phyloP scores from a whole-genome alignment of 176 grass and related monocot species.

The Avena insularis region DNA sequence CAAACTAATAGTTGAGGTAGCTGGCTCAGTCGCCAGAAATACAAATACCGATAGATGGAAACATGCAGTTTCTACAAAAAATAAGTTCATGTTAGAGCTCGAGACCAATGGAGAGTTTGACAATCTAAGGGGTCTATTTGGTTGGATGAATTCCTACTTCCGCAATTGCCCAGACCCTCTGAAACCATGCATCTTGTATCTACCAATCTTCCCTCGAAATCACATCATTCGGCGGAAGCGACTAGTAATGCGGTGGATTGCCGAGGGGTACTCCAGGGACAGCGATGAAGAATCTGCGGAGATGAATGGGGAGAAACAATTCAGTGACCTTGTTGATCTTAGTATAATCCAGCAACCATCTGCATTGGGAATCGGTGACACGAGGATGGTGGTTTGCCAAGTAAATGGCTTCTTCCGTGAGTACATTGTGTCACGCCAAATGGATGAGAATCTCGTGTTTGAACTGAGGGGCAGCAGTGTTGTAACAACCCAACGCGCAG shows the following conservation, averaged over 20 bases:
- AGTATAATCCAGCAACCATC: constrained; percentile 17
- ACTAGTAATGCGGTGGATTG: constrained; percentile 46
- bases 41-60: neutral
- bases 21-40: neutral
- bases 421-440: neutral
- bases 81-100: neutral
- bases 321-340: neutral
- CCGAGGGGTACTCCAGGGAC: constrained; percentile 5
- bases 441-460: constrained; percentile 1
- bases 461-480: neutral
- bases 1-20: constrained; percentile 45
- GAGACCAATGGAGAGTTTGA: neutral
- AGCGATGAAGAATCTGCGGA: neutral
- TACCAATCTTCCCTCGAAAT: constrained; percentile 21
- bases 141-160: constrained; percentile 27
- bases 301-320: neutral
- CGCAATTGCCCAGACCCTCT: constrained; percentile 1
- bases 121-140: neutral
- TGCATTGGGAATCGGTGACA: accelerated
- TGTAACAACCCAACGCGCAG: neutral
- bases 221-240: neutral
- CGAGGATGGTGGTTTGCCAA: neutral
- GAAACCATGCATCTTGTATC: constrained; percentile 51
- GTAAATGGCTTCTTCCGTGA: constrained; percentile 41
- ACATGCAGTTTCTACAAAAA: neutral